A percentile compares a stretch with the other conserved stretches of the same genome.
Conservation (phyloP, 106 monocot species). For the Gastrodia elata region DNA sequence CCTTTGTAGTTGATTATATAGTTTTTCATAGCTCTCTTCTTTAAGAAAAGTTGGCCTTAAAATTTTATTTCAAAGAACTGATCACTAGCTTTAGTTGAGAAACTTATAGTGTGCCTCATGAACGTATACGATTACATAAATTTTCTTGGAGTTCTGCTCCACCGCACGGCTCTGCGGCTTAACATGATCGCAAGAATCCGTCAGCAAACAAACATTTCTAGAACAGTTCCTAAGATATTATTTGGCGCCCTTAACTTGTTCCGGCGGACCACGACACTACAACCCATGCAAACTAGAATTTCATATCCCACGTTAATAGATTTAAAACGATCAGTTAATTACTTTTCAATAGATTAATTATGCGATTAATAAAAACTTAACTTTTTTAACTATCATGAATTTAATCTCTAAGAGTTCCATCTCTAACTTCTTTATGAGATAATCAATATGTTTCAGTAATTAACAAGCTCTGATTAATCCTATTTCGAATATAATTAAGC, state of each 20-base stretch:
- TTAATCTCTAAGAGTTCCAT: too few relatives aligned
- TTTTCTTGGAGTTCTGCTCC: background rate
- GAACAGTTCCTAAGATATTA: background rate
- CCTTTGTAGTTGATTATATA: too few relatives aligned
- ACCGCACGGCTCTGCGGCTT: background rate
- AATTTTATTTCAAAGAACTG: too few relatives aligned
- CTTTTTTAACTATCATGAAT: too few relatives aligned
- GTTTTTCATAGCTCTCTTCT: too few relatives aligned
- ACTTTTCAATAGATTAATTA: background rate
- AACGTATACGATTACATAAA: too few relatives aligned
- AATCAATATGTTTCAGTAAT: background rate
- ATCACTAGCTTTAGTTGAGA: too few relatives aligned
- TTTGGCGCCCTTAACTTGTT: background rate
- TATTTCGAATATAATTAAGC: background rate
- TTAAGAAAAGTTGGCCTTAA: too few relatives aligned
- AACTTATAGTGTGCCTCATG: too few relatives aligned
- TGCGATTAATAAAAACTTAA: background rate
- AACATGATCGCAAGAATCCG: background rate
- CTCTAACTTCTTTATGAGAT: background rate
- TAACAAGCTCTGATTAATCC: background rate
- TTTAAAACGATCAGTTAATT: background rate
- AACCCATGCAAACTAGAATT: conserved; percentile 4
- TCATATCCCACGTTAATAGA: background rate
- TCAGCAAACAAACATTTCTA: background rate
- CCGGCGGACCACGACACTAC: conserved; percentile 1